A percentile compares a stretch with the other conserved stretches of the same genome.
phyloP scores from a whole-genome alignment of 441 rosid genomes.

The Arabidopsis hybrid region DNA sequence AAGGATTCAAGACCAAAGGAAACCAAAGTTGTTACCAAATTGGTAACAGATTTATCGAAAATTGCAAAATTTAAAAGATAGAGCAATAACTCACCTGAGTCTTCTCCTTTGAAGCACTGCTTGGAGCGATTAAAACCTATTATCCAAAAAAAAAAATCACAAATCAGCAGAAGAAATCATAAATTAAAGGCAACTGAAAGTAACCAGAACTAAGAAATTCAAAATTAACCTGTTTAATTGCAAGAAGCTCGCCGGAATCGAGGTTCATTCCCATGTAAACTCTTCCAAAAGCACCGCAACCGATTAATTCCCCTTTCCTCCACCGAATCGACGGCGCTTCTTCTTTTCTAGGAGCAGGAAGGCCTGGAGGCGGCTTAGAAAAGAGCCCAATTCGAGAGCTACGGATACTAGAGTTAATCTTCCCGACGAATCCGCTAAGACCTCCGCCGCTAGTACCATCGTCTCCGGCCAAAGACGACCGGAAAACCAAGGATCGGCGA shows the following conservation, averaged over 20 bases:
- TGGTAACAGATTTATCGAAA: too few relatives aligned
- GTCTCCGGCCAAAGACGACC: slow-evolving; percentile 51
- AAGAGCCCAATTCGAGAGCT: slow-evolving; percentile 83
- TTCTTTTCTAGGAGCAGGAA: slow-evolving; percentile 51
- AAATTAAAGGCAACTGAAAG: slow-evolving; percentile 1
- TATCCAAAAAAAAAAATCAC: neutral
- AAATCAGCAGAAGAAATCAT: neutral
- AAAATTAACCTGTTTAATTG: slow-evolving; percentile 83
- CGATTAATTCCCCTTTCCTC: slow-evolving; percentile 96
- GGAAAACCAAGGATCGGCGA: slow-evolving; percentile 87
- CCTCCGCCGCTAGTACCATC: slow-evolving; percentile 52
- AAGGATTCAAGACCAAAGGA: slow-evolving; percentile 22
- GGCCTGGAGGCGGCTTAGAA: slow-evolving; percentile 54
- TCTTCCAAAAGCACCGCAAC: slow-evolving; percentile 94
- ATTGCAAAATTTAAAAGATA: neutral
- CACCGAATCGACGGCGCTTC: slow-evolving; percentile 82
- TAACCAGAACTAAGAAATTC: neutral
- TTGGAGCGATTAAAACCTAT: slow-evolving; percentile 87
- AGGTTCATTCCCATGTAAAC: slow-evolving; percentile 99
- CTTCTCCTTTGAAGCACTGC: slow-evolving; percentile 90
- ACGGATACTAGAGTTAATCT: slow-evolving; percentile 83
- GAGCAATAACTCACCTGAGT: slow-evolving; percentile 62
- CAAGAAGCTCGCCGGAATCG: slow-evolving; percentile 98
- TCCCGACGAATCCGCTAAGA: slow-evolving; percentile 78
- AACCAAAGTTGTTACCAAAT: too few relatives aligned